A percentile compares a stretch with the other conserved stretches of the same genome.
Conservation (phyloP, 352 stramenopile species). For the Globisporangium middletonii region DNA sequence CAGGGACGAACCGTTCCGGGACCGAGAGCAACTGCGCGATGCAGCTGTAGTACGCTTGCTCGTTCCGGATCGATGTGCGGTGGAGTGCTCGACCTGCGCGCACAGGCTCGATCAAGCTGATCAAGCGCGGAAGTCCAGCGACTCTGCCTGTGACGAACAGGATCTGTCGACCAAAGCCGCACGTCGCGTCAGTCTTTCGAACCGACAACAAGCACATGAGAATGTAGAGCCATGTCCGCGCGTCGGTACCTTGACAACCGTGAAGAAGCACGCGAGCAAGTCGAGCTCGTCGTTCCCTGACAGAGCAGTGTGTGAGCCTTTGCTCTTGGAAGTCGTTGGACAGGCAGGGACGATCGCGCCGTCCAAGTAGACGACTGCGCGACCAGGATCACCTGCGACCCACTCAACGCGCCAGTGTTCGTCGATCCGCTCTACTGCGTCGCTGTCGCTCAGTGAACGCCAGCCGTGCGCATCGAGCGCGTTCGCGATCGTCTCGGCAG, state of each 20-base stretch:
- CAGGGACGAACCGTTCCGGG: slow-evolving; percentile 12
- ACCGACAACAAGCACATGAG: background rate
- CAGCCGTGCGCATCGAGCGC: slow-evolving; percentile 25
- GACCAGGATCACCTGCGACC: slow-evolving; percentile 10
- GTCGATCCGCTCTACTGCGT: background rate
- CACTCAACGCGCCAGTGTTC: slow-evolving; percentile 24
- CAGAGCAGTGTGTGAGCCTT: slow-evolving; percentile 3
- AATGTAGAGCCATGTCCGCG: background rate
- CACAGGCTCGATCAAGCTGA: slow-evolving; percentile 62
- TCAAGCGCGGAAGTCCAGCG: slow-evolving; percentile 34
- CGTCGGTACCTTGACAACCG: slow-evolving; percentile 52
- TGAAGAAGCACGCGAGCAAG: slow-evolving; percentile 74
- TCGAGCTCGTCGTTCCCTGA: slow-evolving; percentile 52
- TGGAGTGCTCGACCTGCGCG: slow-evolving; percentile 58
- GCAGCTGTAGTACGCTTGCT: slow-evolving; percentile 85
- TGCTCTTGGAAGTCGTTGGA: background rate
- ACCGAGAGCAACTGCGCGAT: slow-evolving; percentile 80
- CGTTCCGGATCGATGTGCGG: slow-evolving; percentile 78
- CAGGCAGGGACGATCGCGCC: background rate
- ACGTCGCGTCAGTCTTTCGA: too few relatives aligned
- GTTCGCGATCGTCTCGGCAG: slow-evolving; percentile 22
- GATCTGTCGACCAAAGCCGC: slow-evolving; percentile 21
- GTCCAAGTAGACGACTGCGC: slow-evolving; percentile 21
- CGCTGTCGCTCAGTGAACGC: background rate
- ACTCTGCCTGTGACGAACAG: slow-evolving; percentile 70